Percentiles rank a stretch among this genome's conserved stretches.
phyloP scores from a whole-genome alignment of 495 filamentous ascomycete species.

The Penicillium steckii region DNA sequence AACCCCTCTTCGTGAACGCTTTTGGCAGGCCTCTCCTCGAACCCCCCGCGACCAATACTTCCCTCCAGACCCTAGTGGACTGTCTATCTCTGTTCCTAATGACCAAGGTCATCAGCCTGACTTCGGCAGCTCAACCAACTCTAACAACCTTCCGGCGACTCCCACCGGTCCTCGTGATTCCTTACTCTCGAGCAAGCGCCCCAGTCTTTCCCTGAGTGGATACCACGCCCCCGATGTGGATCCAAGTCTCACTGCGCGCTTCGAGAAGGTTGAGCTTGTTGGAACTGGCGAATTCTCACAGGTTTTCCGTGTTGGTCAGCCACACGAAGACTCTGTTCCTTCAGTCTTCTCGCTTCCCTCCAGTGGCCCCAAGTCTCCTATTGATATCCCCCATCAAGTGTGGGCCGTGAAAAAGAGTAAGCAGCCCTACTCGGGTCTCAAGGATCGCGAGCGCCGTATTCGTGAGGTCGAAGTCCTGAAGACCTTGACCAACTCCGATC shows the following conservation, averaged over 20 bases:
- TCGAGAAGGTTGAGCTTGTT: constrained; percentile 71
- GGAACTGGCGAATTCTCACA: constrained; percentile 90
- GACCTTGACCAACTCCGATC: constrained; percentile 69
- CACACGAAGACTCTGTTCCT: constrained; percentile 38
- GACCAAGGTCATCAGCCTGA: constrained; percentile 40
- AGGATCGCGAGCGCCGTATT: constrained; percentile 74
- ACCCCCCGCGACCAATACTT: constrained; percentile 75
- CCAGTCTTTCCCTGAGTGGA: constrained; percentile 53
- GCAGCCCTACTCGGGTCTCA: constrained; percentile 68
- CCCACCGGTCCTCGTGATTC: constrained; percentile 71
- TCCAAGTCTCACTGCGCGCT: constrained; percentile 62
- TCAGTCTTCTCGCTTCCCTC: constrained; percentile 44
- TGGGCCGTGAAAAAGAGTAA: constrained; percentile 95
- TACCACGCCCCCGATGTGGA: constrained; percentile 67
- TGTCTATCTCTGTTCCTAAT: constrained; percentile 69
- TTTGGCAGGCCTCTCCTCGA: constrained; percentile 62
- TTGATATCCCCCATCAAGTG: constrained; percentile 50
- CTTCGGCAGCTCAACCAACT: constrained; percentile 39
- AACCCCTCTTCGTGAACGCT: constrained; percentile 36
- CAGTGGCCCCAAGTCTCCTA: constrained; percentile 39
- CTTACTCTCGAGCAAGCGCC: constrained; percentile 49
- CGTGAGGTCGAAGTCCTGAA: constrained; percentile 77
- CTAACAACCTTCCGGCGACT: constrained; percentile 64
- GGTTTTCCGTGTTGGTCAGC: constrained; percentile 76
- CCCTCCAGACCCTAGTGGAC: constrained; percentile 76